phyloP scores from a whole-genome alignment of 441 rosid genomes.

The Hypseocharis bilobata region DNA sequence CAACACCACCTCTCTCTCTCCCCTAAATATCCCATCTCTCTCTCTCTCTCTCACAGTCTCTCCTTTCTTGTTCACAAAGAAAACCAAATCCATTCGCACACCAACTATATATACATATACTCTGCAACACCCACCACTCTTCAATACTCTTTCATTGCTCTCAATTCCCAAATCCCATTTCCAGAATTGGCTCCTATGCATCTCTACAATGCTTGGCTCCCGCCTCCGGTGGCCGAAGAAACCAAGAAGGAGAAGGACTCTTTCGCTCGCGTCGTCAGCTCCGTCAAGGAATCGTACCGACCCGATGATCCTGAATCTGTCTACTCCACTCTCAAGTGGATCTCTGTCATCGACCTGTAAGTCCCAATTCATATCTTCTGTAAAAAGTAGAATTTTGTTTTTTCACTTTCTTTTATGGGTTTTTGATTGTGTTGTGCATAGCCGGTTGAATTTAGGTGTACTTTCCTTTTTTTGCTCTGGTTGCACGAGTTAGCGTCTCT shows the following conservation, averaged over 20 bases:
- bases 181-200: conserved; percentile 43
- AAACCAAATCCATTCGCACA: not conserved
- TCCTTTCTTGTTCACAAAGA: conserved; percentile 17
- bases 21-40: not conserved
- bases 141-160: too few relatives aligned
- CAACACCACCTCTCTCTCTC: conserved; percentile 1
- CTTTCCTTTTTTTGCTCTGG: too few relatives aligned
- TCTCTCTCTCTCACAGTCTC: not conserved
- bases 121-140: not conserved
- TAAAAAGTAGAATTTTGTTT: too few relatives aligned
- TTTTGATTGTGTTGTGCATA: conserved; percentile 1
- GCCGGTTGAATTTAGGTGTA: not conserved
- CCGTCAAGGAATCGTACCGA: conserved; percentile 51
- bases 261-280: conserved; percentile 53
- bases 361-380: conserved; percentile 18
- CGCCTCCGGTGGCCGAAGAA: conserved; percentile 83
- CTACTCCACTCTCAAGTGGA: conserved; percentile 80
- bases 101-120: too few relatives aligned
- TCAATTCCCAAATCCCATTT: not conserved
- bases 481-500: too few relatives aligned
- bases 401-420: not conserved
- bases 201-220: conserved; percentile 90
- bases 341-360: conserved; percentile 85
- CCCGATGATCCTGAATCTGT: conserved; percentile 83
- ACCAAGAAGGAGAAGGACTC: conserved; percentile 72